Evolutionary conservation across 2,329 filamentous ascomycete species (phyloP).

Genomic region (Fusarium sublunatum): DNA sequence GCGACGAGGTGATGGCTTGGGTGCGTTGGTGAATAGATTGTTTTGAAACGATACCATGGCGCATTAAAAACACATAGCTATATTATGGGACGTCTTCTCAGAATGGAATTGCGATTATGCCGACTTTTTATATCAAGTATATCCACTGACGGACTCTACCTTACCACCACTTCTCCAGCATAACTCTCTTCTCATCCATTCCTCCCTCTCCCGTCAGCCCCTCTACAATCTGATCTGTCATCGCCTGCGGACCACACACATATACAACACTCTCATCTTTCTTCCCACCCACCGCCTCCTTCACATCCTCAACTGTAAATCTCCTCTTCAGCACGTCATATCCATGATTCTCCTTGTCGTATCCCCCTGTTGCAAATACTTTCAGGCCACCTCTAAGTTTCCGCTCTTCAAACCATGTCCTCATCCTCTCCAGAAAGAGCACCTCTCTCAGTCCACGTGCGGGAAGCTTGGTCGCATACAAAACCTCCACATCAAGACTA

Average conservation of each 20-base stretch:
- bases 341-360: background rate
- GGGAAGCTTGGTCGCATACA: conserved; percentile 68
- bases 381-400: conserved; percentile 52
- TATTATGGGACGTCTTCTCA: conserved; percentile 12
- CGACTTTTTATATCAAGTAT: background rate
- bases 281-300: conserved; percentile 51
- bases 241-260: conserved; percentile 73
- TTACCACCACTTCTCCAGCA: conserved; percentile 75
- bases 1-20: conserved; percentile 1
- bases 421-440: conserved; percentile 64
- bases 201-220: conserved; percentile 54
- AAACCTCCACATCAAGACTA: conserved; percentile 62
- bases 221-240: conserved; percentile 75
- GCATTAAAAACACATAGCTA: conserved; percentile 34
- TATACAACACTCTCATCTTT: conserved; percentile 63
- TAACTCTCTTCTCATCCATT: conserved; percentile 60
- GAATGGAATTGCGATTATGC: background rate
- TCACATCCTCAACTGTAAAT: conserved; percentile 57
- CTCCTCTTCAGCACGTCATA: conserved; percentile 52
- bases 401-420: conserved; percentile 52
- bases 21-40: conserved; percentile 34
- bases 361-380: conserved; percentile 60
- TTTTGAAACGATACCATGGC: conserved; percentile 47
- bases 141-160: background rate
- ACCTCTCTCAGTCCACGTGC: conserved; percentile 51